Base-by-base conservation (phyloP, 2,329 filamentous ascomycete species). In the Nakataea oryzae region DNA sequence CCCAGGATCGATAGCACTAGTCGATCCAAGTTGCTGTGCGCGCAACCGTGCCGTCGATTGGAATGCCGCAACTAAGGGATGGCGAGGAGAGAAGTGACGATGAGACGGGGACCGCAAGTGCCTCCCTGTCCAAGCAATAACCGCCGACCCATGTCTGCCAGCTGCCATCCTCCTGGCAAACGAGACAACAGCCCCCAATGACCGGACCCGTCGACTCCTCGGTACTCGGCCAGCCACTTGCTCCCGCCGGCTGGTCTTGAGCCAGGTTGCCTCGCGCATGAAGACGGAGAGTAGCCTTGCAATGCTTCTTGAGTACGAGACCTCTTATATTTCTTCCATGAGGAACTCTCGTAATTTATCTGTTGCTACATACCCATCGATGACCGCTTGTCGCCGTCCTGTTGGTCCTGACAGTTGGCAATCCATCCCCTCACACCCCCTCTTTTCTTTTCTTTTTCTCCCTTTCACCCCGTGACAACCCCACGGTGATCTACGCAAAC, bases 301-400 rank as follows among this genome's bases (percentile, higher is more conserved):
- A 75, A 70, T 70, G 69, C 71, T 75, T 67, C 74, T 75, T 75
- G 74, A 75, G 74, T 75, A 73, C 73, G 73, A 68, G 66, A 68
- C 72, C 60, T 61, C 54, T 55, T 50, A 54, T 30, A 50, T 71
- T 72, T 70, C 66, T 68, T 30, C 64, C 68, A 63, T 74, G 70
- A 72, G 71, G 72, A 24, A 69, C 61, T 66, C 66, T 70, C 72
- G 74, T 74, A 75, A 75, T 75, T 75, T 70, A 74, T 73, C 70
- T 69, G 70, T 70, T 75, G 74, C 69, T 62, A 75, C 74, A 75
- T 41, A 47, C 17, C 21, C n/a, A 17, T 54, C 6, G 41, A 24
- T 50, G 24, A 8, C 2, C 9, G 21, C 21, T n/a, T 5, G 14
- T 47, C 34, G 34, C 14, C 34, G 3, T 21, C 5, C 5, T 47